phyloP scores from a whole-genome alignment of 2,329 filamentous ascomycete genomes.

The Fusarium sp. region DNA sequence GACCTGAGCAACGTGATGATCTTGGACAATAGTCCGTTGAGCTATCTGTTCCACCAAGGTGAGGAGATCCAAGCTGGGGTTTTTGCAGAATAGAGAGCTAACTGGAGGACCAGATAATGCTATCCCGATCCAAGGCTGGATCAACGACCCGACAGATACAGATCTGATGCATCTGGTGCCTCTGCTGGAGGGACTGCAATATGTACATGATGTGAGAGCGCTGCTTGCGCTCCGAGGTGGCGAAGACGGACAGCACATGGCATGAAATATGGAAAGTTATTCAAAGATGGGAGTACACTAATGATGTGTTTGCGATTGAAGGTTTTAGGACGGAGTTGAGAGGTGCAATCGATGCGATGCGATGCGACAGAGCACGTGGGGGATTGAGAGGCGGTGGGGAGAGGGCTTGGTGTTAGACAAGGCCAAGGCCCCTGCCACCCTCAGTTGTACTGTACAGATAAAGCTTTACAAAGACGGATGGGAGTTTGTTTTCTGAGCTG shows the following conservation, averaged over 20 bases:
- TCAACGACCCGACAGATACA: constrained; percentile 97
- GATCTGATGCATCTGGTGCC: constrained; percentile 94
- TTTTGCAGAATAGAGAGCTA: constrained; percentile 1
- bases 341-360: not conserved
- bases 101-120: constrained; percentile 80
- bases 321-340: not conserved
- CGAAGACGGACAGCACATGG: constrained; percentile 76
- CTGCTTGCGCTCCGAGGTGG: constrained; percentile 89
- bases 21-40: constrained; percentile 96
- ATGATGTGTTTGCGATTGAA: constrained; percentile 23
- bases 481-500: constrained; percentile 2
- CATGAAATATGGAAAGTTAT: constrained; percentile 42
- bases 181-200: constrained; percentile 92
- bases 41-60: constrained; percentile 99
- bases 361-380: constrained; percentile 21
- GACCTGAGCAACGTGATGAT: constrained; percentile 99
- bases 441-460: constrained; percentile 34
- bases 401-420: constrained; percentile 18
- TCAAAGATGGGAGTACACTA: constrained; percentile 23
- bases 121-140: constrained; percentile 99
- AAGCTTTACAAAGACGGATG: constrained; percentile 13
- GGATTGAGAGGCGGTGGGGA: constrained; percentile 24
- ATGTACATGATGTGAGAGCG: constrained; percentile 94
- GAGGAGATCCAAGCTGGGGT: constrained; percentile 50
- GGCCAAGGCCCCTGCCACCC: constrained; percentile 10